Evolutionary conservation across 169 alveolate genomes (phyloP), one percentile per base, ranked within the genome.

Genomic region (Plasmodium blacklocki): DNA sequence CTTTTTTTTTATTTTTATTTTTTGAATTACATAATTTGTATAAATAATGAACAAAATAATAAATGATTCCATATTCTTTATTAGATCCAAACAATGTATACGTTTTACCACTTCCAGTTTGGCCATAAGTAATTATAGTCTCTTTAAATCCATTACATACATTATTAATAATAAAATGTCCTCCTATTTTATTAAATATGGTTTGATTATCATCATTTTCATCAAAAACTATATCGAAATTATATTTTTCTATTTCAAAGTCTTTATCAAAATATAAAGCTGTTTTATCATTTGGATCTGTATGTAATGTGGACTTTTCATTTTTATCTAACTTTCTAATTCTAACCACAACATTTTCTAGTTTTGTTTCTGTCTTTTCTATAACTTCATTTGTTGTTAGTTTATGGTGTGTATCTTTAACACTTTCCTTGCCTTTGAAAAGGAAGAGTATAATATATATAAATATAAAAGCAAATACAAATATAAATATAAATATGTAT

Each of bases 51-150:
- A 78, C 39, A 64, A 78, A 78, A 47, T 78, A 49, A 21, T 78
- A 70, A 3, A 78, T 15, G 5, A 78, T 66, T 7, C 89, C 89
- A 52, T 66, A 29, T 66, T 78, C 80, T 66, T 66, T 56, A 64
- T 78, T 52, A 15, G 89, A 78, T 0, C 89, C 89, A 50, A 78
- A 78, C 1, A 78, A 59, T 2, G 89, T 78, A 12, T 78, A 78
- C 0, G 89, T 78, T 78, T 78, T 78, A 1, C 89, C 89, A 66
- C 89, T 78, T 1, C 89, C 89, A 3, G 89, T 78, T 32, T 78
- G 89, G 0, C 89, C 89, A 66, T 78, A 78, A 3, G 89, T 64
- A 23, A 78, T 78, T 39, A 78, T 52, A 1, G 89, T 78, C 26
- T 78, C 89, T 52, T 66, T 78, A 66, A 49, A 78, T 66, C 89